phyloP scores from a whole-genome alignment of 2,329 filamentous ascomycete species.

The Chaetoscypha palmicola region DNA sequence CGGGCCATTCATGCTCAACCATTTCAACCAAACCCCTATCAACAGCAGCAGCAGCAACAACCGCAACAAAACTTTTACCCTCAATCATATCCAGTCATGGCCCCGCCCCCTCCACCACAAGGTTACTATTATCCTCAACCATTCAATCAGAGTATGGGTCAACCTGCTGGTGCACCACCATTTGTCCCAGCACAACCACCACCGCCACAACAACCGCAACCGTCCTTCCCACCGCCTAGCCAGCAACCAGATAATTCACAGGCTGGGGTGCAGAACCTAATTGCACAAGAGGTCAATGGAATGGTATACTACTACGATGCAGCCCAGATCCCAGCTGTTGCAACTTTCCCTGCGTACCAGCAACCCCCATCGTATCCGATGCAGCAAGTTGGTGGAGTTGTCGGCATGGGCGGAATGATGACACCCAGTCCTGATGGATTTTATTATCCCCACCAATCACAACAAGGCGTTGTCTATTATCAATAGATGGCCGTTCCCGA shows the following conservation, averaged over 20 bases:
- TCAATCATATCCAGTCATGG: conserved; percentile 48
- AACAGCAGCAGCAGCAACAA: conserved; percentile 34
- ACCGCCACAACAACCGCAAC: conserved; percentile 30
- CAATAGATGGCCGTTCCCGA: conserved; percentile 41
- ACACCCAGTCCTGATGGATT: conserved; percentile 61
- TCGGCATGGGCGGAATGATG: conserved; percentile 76
- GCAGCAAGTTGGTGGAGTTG: conserved; percentile 44
- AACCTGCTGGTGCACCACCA: conserved; percentile 29
- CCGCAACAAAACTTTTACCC: conserved; percentile 51
- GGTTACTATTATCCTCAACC: conserved; percentile 63
- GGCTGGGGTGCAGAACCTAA: conserved; percentile 49
- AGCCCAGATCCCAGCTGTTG: conserved; percentile 51
- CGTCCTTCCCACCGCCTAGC: conserved; percentile 17
- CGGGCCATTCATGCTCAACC: conserved; percentile 83
- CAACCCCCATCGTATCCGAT: conserved; percentile 48
- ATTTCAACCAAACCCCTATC: conserved; percentile 71
- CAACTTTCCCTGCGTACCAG: conserved; percentile 38
- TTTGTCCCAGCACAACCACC: conserved; percentile 24
- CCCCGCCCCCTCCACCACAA: conserved; percentile 46
- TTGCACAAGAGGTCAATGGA: conserved; percentile 85
- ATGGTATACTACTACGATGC: conserved; percentile 95
- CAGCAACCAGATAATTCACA: conserved; percentile 37
- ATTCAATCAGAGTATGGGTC: conserved; percentile 40
- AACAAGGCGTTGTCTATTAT: conserved; percentile 53
- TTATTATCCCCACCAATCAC: conserved; percentile 58